Conservation (phyloP, 2,329 filamentous ascomycete species). For the Colletotrichum lupini region DNA sequence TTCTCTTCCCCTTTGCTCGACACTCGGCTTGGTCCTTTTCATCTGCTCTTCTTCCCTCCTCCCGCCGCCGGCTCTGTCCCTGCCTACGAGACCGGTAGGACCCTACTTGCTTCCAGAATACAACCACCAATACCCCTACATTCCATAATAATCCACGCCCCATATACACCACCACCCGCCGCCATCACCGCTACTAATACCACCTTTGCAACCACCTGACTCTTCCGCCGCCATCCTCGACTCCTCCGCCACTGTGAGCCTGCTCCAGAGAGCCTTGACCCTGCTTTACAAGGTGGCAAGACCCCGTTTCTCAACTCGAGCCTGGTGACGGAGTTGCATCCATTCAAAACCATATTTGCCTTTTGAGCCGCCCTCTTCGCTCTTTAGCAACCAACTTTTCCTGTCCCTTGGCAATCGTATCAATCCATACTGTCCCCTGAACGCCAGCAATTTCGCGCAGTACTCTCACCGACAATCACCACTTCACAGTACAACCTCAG, state of each 20-base stretch:
- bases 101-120: slow-evolving; percentile 35
- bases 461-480: background rate
- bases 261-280: slow-evolving; percentile 27
- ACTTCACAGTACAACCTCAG: background rate
- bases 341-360: slow-evolving; percentile 25
- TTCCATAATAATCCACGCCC: slow-evolving; percentile 31
- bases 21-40: slow-evolving; percentile 33
- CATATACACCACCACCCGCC: slow-evolving; percentile 25
- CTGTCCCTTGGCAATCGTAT: background rate
- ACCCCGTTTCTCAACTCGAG: slow-evolving; percentile 33
- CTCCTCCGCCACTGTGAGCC: slow-evolving; percentile 29
- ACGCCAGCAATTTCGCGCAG: background rate
- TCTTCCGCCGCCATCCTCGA: slow-evolving; percentile 23
- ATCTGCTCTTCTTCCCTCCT: slow-evolving; percentile 28
- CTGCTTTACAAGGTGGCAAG: slow-evolving; percentile 32
- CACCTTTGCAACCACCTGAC: slow-evolving; percentile 31
- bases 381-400: background rate
- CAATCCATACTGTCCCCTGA: background rate
- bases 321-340: slow-evolving; percentile 33
- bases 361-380: slow-evolving; percentile 22
- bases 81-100: slow-evolving; percentile 33
- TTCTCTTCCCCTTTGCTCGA: slow-evolving; percentile 3
- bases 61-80: slow-evolving; percentile 37
- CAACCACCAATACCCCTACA: slow-evolving; percentile 34
- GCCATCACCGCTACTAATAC: slow-evolving; percentile 22